Evolutionary conservation across 2,329 filamentous ascomycete species (phyloP).

Genomic region (Penicillium sp.): DNA sequence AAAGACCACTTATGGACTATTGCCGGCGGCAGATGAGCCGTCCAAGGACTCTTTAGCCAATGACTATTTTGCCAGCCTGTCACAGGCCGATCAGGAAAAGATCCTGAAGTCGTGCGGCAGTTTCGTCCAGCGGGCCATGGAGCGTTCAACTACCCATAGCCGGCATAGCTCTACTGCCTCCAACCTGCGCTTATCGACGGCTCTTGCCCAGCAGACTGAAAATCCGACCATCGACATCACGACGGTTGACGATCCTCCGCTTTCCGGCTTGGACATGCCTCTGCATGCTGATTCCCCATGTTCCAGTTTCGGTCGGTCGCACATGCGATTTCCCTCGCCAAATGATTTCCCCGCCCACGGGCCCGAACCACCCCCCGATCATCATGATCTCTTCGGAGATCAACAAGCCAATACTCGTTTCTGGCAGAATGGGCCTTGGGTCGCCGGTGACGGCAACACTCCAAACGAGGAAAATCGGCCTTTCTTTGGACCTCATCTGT

Average conservation of each 20-base stretch:
- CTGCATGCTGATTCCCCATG: slow-evolving; percentile 39
- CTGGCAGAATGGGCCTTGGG: slow-evolving; percentile 41
- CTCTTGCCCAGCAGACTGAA: slow-evolving; percentile 35
- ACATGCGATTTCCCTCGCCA: slow-evolving; percentile 38
- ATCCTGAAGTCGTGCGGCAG: slow-evolving; percentile 40
- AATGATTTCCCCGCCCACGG: slow-evolving; percentile 37
- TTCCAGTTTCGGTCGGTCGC: slow-evolving; percentile 39
- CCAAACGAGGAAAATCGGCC: slow-evolving; percentile 39
- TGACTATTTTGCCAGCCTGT: slow-evolving; percentile 37
- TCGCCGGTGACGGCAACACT: slow-evolving; percentile 38
- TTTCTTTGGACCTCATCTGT: slow-evolving; percentile 37
- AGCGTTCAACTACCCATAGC: slow-evolving; percentile 33
- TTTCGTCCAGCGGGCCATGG: slow-evolving; percentile 36
- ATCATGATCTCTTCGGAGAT: slow-evolving; percentile 41
- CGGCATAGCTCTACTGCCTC: slow-evolving; percentile 33
- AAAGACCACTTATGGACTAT: slow-evolving; percentile 34
- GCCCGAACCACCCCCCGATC: slow-evolving; percentile 33
- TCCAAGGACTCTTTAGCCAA: slow-evolving; percentile 38
- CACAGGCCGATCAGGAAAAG: slow-evolving; percentile 37
- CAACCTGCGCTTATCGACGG: slow-evolving; percentile 34
- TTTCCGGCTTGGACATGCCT: slow-evolving; percentile 34
- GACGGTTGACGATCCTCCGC: slow-evolving; percentile 34
- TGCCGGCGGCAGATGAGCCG: slow-evolving; percentile 29
- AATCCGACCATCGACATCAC: slow-evolving; percentile 41
- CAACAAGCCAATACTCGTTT: slow-evolving; percentile 42